These are phyloP conservation scores for Boletus edulis DNA, from an alignment of 768 basidiomycete genomes.

Conservation along the genomic window DNA sequence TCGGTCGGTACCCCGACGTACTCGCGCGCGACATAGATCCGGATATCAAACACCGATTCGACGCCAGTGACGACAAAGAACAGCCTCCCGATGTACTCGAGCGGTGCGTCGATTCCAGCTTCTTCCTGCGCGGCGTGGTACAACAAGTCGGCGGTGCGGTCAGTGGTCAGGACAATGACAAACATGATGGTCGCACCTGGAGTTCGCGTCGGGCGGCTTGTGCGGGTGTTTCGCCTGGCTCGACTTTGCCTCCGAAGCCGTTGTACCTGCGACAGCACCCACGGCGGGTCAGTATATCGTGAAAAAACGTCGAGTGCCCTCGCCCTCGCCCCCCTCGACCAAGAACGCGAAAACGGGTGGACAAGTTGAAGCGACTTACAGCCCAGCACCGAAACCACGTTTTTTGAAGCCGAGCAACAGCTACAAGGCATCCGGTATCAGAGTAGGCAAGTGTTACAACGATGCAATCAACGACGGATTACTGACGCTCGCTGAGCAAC, in stretches of 20 bases:
- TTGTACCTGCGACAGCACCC: constrained; percentile 56
- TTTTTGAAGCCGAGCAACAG: constrained; percentile 77
- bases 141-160: too few relatives aligned
- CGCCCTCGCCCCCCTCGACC: too few relatives aligned
- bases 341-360: too few relatives aligned
- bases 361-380: constrained; percentile 37
- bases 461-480: too few relatives aligned
- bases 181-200: constrained; percentile 36
- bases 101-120: constrained; percentile 65
- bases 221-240: constrained; percentile 61
- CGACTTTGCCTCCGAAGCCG: constrained; percentile 89
- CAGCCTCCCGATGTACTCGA: constrained; percentile 62
- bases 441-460: background rate
- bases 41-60: constrained; percentile 67
- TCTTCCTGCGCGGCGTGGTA: constrained; percentile 65
- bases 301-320: background rate
- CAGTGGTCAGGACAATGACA: too few relatives aligned
- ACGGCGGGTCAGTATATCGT: background rate
- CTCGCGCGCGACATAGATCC: constrained; percentile 63
- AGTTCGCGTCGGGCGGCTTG: constrained; percentile 80
- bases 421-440: constrained; percentile 43
- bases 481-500: too few relatives aligned
- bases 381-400: constrained; percentile 65
- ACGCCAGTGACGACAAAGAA: constrained; percentile 56
- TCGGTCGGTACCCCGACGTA: constrained; percentile 63